phyloP scores from a whole-genome alignment of 2,329 filamentous ascomycete genomes.

The Aspergillus thermomutatus region DNA sequence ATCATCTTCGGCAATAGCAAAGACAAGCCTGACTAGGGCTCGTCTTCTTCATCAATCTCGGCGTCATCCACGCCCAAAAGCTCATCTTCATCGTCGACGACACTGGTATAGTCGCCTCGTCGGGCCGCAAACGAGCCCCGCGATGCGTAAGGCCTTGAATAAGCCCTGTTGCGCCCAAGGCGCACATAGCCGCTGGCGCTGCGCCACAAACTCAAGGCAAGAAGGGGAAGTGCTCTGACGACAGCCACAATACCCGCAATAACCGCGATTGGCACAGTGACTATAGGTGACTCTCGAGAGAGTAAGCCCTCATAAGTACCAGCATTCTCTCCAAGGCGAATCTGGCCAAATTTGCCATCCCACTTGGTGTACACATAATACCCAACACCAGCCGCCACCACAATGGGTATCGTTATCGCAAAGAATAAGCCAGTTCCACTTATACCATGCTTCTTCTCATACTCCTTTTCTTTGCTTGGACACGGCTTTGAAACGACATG shows the following conservation, averaged over 20 bases:
- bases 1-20: background rate
- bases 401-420: conserved; percentile 73
- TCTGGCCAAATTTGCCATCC: conserved; percentile 86
- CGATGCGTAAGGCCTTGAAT: conserved; percentile 73
- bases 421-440: conserved; percentile 78
- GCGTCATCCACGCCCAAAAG: conserved; percentile 81
- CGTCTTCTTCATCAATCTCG: conserved; percentile 83
- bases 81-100: conserved; percentile 93
- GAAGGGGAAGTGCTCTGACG: conserved; percentile 68
- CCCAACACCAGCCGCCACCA: conserved; percentile 66
- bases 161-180: conserved; percentile 45
- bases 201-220: conserved; percentile 71
- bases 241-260: conserved; percentile 79
- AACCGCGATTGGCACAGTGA: conserved; percentile 76
- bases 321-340: conserved; percentile 72
- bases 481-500: conserved; percentile 64
- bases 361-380: conserved; percentile 85
- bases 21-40: conserved; percentile 23
- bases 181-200: conserved; percentile 52
- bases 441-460: conserved; percentile 66
- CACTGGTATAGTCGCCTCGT: conserved; percentile 79
- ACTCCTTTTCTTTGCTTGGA: conserved; percentile 78
- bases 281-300: conserved; percentile 70
- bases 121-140: conserved; percentile 84
- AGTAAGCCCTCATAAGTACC: conserved; percentile 43